Percentiles rank a stretch among this genome's conserved stretches.
Evolutionary conservation across 306 rosid species (phyloP).

Genomic region (Vigna hirtella): DNA sequence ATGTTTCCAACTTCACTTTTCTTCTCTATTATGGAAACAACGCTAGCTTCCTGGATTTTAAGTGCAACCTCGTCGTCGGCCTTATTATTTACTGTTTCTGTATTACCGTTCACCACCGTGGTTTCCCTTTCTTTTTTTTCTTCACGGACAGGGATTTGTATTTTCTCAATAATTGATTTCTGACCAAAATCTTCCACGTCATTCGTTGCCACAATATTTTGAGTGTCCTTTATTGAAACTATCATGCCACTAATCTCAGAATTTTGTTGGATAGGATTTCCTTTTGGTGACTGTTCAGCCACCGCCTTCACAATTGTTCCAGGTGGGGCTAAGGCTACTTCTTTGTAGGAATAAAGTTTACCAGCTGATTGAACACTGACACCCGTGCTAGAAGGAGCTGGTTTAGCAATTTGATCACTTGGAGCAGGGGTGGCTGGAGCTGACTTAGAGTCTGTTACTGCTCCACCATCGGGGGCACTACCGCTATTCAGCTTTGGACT

Average conservation of each 20-base stretch:
- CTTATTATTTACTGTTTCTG: slow-evolving; percentile 46
- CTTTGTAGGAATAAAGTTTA: slow-evolving; percentile 91
- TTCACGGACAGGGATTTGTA: slow-evolving; percentile 34
- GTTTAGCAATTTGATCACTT: slow-evolving; percentile 62
- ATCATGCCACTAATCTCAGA: slow-evolving; percentile 52
- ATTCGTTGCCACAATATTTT: slow-evolving; percentile 45
- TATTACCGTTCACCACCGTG: slow-evolving; percentile 39
- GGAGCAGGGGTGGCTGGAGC: slow-evolving; percentile 74
- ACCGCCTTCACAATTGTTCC: slow-evolving; percentile 96
- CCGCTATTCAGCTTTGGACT: slow-evolving; percentile 69
- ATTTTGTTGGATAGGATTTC: slow-evolving; percentile 51
- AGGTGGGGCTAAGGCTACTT: slow-evolving; percentile 98
- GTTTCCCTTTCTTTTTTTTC: slow-evolving; percentile 46
- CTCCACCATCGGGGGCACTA: slow-evolving; percentile 49
- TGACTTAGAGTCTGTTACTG: slow-evolving; percentile 68
- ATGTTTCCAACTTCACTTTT: slow-evolving; percentile 52
- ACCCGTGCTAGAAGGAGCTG: slow-evolving; percentile 55
- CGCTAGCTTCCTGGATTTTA: slow-evolving; percentile 46
- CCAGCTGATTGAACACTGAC: slow-evolving; percentile 76
- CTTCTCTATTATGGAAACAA: slow-evolving; percentile 41
- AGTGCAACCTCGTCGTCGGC: slow-evolving; percentile 49
- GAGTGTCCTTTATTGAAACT: slow-evolving; percentile 48
- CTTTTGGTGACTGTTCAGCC: slow-evolving; percentile 75
- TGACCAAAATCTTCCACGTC: slow-evolving; percentile 51
- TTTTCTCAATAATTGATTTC: slow-evolving; percentile 49